Evolutionary conservation across 352 stramenopile species (phyloP), one percentile per base, ranked within the genome.

Genomic region (Pythium apleroticum): DNA sequence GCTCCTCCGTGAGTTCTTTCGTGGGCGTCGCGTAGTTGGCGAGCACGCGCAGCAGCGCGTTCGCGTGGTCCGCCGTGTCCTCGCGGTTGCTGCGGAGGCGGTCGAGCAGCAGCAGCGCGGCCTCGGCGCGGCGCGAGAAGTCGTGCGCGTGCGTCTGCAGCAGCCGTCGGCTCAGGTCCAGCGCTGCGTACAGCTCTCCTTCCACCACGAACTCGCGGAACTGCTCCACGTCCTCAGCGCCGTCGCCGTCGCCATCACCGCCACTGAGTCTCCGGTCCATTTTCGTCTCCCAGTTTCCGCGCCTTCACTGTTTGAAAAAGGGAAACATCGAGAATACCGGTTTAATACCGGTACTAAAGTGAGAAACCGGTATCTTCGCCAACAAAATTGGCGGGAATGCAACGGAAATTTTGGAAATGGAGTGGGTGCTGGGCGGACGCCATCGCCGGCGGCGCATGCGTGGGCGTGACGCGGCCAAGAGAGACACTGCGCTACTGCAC

Each of bases 11-110:
- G n/a, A 95, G 68, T 54, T 83, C 75, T 24, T 76, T 71, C 39
- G 83, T 91, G n/a, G 86, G 81, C 20, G 78, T 31, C 31, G 92
- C 80, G 49, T 88, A 78, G 60, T 91, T 89, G n/a, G 77, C 70
- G 19, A 95, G 68, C n/a, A 93, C 69, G 11, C 83, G 84, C 62
- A 95, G 70, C 45, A 95, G 55, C 41, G 75, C 72, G 66, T 93
- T 90, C 49, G 87, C 84, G 53, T 87, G 76, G 63, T 93, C 86
- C 33, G 63, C 62, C 60, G 83, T 75, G 69, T 93, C 84, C 25
- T 70, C 52, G 45, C 41, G 59, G 37, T 77, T 76, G 31, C 60
- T 69, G 31, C 83, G 83, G 22, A 95, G 71, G 3, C 86, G 84
- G 25, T 95, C 86, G 22, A 95, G 76, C 24, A 93, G 69, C 57